Conservation (phyloP, 164 flowering plant genomes). For the Tinospora cordifolia region DNA sequence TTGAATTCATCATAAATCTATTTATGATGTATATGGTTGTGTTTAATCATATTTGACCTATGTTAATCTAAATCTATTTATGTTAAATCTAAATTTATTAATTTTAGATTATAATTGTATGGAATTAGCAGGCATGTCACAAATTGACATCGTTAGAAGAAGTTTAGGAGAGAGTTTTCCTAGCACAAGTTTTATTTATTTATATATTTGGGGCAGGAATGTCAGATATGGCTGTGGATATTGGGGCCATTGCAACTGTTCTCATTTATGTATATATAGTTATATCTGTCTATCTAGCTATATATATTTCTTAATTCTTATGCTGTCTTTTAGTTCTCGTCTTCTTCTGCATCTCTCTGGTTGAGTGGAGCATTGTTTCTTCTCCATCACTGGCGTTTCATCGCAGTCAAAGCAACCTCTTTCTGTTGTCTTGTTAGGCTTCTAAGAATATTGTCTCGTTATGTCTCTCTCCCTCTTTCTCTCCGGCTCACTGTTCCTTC, state of each 20-base stretch:
- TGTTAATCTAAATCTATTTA: no score
- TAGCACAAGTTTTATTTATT: not conserved
- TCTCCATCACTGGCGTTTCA: slow-evolving; percentile 1
- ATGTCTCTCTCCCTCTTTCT: not conserved
- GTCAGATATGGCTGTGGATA: slow-evolving; percentile 17
- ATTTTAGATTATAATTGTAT: no score
- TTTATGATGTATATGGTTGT: no score
- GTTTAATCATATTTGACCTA: no score
- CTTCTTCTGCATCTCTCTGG: slow-evolving; percentile 4
- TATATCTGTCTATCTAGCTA: not conserved
- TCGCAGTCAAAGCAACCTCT: slow-evolving; percentile 8
- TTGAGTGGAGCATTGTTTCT: slow-evolving; percentile 10
- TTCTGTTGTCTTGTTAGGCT: slow-evolving; percentile 15
- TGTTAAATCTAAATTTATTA: no score
- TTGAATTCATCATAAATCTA: no score
- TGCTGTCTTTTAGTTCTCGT: slow-evolving; percentile 12
- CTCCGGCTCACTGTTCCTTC: not conserved
- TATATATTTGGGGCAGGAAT: slow-evolving; percentile 12
- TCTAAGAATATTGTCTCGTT: slow-evolving; percentile 15
- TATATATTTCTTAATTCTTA: slow-evolving; percentile 2
- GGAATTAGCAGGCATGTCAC: no score
- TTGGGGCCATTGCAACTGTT: slow-evolving; percentile 14
- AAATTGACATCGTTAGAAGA: no score
- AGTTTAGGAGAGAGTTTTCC: no score
- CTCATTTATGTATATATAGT: not conserved